Conservation (phyloP, 2,329 filamentous ascomycete genomes). For the Neopestalotiopsis sp. region DNA sequence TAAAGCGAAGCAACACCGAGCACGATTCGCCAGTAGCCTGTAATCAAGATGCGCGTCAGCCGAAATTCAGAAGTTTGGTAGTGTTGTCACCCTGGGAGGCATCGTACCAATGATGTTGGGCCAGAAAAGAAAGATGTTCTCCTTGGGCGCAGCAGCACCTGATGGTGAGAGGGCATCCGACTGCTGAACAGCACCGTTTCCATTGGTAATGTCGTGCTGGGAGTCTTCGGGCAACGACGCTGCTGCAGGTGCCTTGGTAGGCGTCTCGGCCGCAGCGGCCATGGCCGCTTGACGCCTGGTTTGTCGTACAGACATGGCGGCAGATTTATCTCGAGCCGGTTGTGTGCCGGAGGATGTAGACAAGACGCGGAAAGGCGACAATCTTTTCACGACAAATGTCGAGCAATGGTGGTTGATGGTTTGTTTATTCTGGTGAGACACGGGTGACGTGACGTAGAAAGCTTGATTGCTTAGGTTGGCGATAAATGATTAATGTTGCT, state of each 20-base stretch:
- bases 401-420: neutral
- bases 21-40: constrained; percentile 79
- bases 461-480: neutral
- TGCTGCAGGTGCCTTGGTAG: constrained; percentile 31
- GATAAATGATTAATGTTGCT: neutral
- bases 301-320: constrained; percentile 45
- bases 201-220: constrained; percentile 26
- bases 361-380: neutral
- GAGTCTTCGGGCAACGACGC: constrained; percentile 27
- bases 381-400: neutral
- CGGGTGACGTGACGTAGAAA: constrained; percentile 3
- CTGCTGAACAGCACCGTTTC: constrained; percentile 20
- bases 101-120: constrained; percentile 80
- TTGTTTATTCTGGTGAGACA: constrained; percentile 5
- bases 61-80: neutral
- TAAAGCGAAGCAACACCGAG: constrained; percentile 91
- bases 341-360: neutral
- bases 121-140: constrained; percentile 84
- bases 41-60: constrained; percentile 8
- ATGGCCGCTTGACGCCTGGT: constrained; percentile 45
- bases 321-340: neutral
- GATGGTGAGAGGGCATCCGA: constrained; percentile 36
- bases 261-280: constrained; percentile 29
- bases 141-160: constrained; percentile 48
- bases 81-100: neutral